A percentile compares a stretch with the other conserved stretches of the same genome.
phyloP scores from a whole-genome alignment of 768 basidiomycete species.

The Boletus rubroflammeus region DNA sequence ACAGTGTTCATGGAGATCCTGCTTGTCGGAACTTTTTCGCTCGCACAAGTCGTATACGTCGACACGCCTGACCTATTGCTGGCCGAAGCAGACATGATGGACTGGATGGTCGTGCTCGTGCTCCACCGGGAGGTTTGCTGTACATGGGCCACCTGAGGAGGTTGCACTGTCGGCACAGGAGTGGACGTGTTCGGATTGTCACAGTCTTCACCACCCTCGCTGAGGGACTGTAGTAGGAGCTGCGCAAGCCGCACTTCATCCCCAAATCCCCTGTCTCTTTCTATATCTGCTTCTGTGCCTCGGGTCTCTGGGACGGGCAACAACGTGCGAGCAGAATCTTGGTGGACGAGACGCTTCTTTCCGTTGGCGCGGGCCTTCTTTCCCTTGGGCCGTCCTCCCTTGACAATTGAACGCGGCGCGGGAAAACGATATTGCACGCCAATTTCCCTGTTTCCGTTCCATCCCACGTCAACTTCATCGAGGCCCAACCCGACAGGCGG shows the following conservation, averaged over 20 bases:
- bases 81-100: conserved; percentile 22
- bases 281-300: conserved; percentile 14
- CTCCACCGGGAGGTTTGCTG: conserved; percentile 30
- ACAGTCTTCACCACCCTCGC: conserved; percentile 7
- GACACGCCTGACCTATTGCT: conserved; percentile 27
- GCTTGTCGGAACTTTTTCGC: conserved; percentile 22
- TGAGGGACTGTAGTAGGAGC: conserved; percentile 30
- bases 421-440: conserved; percentile 31
- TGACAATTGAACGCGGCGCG: conserved; percentile 30
- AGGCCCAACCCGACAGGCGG: conserved; percentile 27
- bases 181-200: conserved; percentile 1
- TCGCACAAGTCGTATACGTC: conserved; percentile 28
- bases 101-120: conserved; percentile 29
- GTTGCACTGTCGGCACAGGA: conserved; percentile 5
- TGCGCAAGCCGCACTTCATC: conserved; percentile 30
- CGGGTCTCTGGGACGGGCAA: conserved; percentile 22
- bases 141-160: conserved; percentile 19
- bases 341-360: conserved; percentile 21
- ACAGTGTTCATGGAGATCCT: conserved; percentile 28
- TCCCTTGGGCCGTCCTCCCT: conserved; percentile 18
- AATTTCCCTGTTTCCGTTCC: conserved; percentile 24
- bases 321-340: conserved; percentile 27
- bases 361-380: conserved; percentile 17
- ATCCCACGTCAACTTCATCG: conserved; percentile 28
- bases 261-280: conserved; percentile 21